A percentile compares a stretch with the other conserved stretches of the same genome.
These are phyloP conservation scores for Cystobasidiaceae sp. DNA, from an alignment of 1,284 basidiomycete species.

Conservation along the genomic window DNA sequence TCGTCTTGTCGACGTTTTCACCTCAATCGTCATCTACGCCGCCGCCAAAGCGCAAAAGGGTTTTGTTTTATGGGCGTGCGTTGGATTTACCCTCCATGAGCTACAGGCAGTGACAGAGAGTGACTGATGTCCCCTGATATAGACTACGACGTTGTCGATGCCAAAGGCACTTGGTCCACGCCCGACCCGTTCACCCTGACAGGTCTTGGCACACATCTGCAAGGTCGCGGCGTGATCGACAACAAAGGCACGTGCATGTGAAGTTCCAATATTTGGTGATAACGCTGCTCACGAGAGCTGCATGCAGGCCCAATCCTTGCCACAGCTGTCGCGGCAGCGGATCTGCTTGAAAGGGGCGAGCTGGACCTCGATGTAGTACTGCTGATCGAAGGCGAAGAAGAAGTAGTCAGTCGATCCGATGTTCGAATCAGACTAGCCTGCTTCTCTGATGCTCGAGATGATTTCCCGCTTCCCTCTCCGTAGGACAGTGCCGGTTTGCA, in stretches of 20 bases:
- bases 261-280: neutral
- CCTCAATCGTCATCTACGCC: constrained; percentile 33
- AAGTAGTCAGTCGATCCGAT: constrained; percentile 55
- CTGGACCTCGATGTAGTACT: constrained; percentile 84
- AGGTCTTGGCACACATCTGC: constrained; percentile 85
- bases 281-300: neutral
- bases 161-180: constrained; percentile 64
- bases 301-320: constrained; percentile 75
- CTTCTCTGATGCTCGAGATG: neutral
- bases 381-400: constrained; percentile 93
- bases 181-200: constrained; percentile 76
- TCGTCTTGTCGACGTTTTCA: constrained; percentile 75
- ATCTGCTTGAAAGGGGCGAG: constrained; percentile 64
- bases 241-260: constrained; percentile 41
- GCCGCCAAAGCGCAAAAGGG: constrained; percentile 55
- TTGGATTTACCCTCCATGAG: constrained; percentile 29
- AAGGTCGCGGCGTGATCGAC: constrained; percentile 72
- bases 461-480: neutral
- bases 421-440: neutral
- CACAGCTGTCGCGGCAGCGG: constrained; percentile 79
- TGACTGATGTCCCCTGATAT: constrained; percentile 46
- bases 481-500: constrained; percentile 75
- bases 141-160: constrained; percentile 88
- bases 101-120: neutral
- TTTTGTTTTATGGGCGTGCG: constrained; percentile 76